Conservation (phyloP, 2,329 filamentous ascomycete genomes). For the Exserohilum rostratum region DNA sequence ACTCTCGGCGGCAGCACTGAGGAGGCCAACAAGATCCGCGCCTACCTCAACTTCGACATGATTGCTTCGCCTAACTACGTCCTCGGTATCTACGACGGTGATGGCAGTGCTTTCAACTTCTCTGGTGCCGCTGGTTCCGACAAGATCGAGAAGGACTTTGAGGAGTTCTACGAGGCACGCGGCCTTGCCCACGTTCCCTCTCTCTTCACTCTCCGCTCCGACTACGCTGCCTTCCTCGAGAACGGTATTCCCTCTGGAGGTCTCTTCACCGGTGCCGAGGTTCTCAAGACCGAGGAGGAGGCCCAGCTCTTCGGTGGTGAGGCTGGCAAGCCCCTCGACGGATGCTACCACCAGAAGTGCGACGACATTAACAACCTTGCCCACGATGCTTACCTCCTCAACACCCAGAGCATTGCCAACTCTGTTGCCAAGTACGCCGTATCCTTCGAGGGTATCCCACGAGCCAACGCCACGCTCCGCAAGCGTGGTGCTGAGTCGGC, state of each 20-base stretch:
- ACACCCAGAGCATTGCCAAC: conserved; percentile 49
- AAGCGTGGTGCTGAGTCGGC: conserved; percentile 39
- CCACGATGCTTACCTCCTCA: conserved; percentile 46
- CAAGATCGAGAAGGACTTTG: conserved; percentile 45
- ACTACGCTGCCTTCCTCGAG: conserved; percentile 51
- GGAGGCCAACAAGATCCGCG: conserved; percentile 47
- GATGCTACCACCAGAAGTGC: conserved; percentile 48
- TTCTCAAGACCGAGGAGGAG: conserved; percentile 48
- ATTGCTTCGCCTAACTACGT: conserved; percentile 50
- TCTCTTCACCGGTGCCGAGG: conserved; percentile 50
- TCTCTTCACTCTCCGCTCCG: conserved; percentile 48
- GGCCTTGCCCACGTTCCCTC: conserved; percentile 42
- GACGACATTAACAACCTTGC: conserved; percentile 47
- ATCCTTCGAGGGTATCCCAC: conserved; percentile 46
- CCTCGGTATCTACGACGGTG: conserved; percentile 49
- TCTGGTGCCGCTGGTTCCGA: conserved; percentile 45
- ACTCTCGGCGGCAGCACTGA: conserved; percentile 34
- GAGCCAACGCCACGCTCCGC: conserved; percentile 31
- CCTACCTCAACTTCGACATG: conserved; percentile 55
- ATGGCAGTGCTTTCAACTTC: conserved; percentile 48
- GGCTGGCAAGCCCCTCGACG: conserved; percentile 46
- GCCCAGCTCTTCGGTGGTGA: conserved; percentile 46
- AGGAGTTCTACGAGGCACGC: conserved; percentile 45
- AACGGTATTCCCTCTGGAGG: conserved; percentile 50
- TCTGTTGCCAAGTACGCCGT: conserved; percentile 47